phyloP scores from a whole-genome alignment of 768 basidiomycete genomes.

The Pluteus cervinus region DNA sequence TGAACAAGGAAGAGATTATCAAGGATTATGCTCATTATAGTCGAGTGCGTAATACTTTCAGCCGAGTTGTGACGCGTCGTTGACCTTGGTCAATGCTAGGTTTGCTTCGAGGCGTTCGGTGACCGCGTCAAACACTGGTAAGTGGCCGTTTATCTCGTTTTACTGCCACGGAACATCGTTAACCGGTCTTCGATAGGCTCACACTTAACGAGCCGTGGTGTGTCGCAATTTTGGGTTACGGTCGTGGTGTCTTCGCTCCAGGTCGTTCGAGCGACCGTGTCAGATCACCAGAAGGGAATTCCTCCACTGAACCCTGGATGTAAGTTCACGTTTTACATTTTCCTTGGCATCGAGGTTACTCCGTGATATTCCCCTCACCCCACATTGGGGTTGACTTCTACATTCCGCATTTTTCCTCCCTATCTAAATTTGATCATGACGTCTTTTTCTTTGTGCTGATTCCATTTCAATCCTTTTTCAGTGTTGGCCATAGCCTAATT shows the following conservation, averaged over 20 bases:
- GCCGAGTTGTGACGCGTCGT: not conserved
- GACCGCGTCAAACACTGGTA: conserved; percentile 72
- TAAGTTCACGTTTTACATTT: conserved; percentile 30
- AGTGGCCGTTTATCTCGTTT: conserved; percentile 5
- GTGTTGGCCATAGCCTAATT: conserved; percentile 63
- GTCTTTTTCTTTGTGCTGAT: conserved; percentile 1
- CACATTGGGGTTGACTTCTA: too few species aligned
- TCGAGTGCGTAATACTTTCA: conserved; percentile 22
- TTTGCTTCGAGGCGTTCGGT: conserved; percentile 67
- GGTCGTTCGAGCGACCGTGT: conserved; percentile 60
- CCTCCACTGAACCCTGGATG: conserved; percentile 60
- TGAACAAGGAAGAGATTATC: conserved; percentile 61
- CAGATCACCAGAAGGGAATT: conserved; percentile 51
- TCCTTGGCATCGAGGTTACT: too few species aligned
- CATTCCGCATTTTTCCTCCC: too few species aligned
- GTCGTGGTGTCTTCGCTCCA: conserved; percentile 59
- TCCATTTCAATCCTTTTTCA: conserved; percentile 20
- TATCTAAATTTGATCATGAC: conserved; percentile 6
- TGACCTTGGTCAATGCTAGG: conserved; percentile 20
- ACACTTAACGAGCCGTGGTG: conserved; percentile 76
- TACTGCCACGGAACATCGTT: conserved; percentile 2
- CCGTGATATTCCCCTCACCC: too few species aligned
- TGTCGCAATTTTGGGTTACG: conserved; percentile 58
- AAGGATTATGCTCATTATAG: conserved; percentile 62
- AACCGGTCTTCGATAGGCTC: conserved; percentile 37